phyloP scores from a whole-genome alignment of 169 alveolate species.

The Plasmodium falciparum region DNA sequence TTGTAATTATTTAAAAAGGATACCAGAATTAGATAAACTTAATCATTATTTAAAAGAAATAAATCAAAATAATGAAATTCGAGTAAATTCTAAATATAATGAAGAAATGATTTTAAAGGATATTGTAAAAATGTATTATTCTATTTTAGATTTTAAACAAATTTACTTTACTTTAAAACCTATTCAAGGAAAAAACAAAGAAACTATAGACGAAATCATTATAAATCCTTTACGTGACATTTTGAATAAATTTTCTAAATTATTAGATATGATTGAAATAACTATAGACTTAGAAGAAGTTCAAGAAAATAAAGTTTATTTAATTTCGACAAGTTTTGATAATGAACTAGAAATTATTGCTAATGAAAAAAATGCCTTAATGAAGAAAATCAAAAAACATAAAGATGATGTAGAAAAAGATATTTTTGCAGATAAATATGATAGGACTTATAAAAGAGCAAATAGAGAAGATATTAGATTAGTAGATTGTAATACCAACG shows the following conservation, averaged over 20 bases:
- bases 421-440: slow-evolving; percentile 80
- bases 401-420: slow-evolving; percentile 87
- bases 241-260: slow-evolving; percentile 87
- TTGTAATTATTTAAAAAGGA: slow-evolving; percentile 85
- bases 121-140: slow-evolving; percentile 78
- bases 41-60: slow-evolving; percentile 80
- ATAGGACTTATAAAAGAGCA: slow-evolving; percentile 62
- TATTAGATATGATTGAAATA: slow-evolving; percentile 92
- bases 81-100: slow-evolving; percentile 50
- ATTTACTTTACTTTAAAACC: slow-evolving; percentile 74
- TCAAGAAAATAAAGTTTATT: slow-evolving; percentile 89
- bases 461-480: neutral
- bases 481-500: slow-evolving; percentile 81
- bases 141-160: slow-evolving; percentile 77
- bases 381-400: slow-evolving; percentile 88
- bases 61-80: slow-evolving; percentile 74
- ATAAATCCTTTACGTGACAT: slow-evolving; percentile 86
- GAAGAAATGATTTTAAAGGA: slow-evolving; percentile 80
- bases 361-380: slow-evolving; percentile 82
- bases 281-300: slow-evolving; percentile 94
- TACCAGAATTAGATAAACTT: slow-evolving; percentile 88
- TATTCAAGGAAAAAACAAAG: slow-evolving; percentile 82
- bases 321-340: slow-evolving; percentile 89
- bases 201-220: slow-evolving; percentile 77
- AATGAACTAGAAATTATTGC: slow-evolving; percentile 84